A percentile compares a stretch with the other conserved stretches of the same genome.
These are phyloP conservation scores for Tephrocybe rancida DNA, from an alignment of 768 basidiomycete species.

Conservation along the genomic window DNA sequence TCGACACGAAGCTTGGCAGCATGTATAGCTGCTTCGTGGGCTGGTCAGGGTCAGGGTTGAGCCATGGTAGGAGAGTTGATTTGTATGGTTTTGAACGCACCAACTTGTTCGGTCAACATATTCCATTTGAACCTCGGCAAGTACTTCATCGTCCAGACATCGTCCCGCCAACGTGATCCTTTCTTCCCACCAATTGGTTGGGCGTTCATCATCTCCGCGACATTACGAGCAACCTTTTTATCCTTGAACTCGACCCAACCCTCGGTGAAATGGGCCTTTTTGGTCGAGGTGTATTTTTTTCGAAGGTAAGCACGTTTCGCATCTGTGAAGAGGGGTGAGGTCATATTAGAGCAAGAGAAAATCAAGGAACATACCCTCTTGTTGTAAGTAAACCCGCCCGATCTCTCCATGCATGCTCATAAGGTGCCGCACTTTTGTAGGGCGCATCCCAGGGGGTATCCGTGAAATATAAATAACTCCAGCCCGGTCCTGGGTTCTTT, in stretches of 20 bases:
- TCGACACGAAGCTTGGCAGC: constrained; percentile 89
- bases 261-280: constrained; percentile 88
- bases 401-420: constrained; percentile 90
- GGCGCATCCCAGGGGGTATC: constrained; percentile 97
- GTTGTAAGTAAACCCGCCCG: constrained; percentile 90
- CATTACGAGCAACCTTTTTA: constrained; percentile 86
- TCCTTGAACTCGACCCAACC: constrained; percentile 99
- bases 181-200: constrained; percentile 95
- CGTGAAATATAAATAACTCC: constrained; percentile 95
- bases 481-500: constrained; percentile 70
- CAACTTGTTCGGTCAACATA: constrained; percentile 98
- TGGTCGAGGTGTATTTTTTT: constrained; percentile 78
- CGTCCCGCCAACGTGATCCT: constrained; percentile 89
- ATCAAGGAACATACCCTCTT: constrained; percentile 65
- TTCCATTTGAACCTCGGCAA: constrained; percentile 98
- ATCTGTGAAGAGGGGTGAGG: constrained; percentile 44
- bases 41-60: constrained; percentile 38
- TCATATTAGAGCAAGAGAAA: neutral
- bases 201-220: constrained; percentile 96
- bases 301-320: constrained; percentile 86
- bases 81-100: constrained; percentile 49
- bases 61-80: neutral
- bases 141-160: constrained; percentile 99
- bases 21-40: constrained; percentile 91
- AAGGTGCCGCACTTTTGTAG: constrained; percentile 92